Evolutionary conservation across 192 early-diverging fungal species (phyloP), one percentile per base, ranked within the genome.

Genomic region (Rhizophagus clarus): DNA sequence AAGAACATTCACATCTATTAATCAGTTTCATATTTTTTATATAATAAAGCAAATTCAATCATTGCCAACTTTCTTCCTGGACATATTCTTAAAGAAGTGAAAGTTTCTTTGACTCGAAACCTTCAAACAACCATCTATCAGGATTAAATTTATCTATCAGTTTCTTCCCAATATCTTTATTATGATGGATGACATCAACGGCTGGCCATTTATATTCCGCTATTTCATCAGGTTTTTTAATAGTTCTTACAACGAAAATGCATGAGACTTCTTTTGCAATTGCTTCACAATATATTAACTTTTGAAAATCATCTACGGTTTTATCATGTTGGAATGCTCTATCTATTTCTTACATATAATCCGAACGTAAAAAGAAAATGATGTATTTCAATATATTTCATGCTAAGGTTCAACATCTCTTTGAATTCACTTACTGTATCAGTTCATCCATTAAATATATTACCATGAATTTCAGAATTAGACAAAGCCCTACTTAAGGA

Each of bases 261-360:
- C 73, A 3, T 9, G 14, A 12, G 14, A 61, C 49, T 34, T 75
- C 73, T 8, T 61, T 61, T 11, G 61, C 61, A 26, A 75, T 56
- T 61, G 73, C 73, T 2, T 75, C 73, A 61, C 26, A 32, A 32
- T 75, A 75, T 10, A 60, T 56, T n/a, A 75, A 61, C 61, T 75
- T 75, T 61, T 22, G 14, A 12, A 75, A 32, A 22, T 51, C 45
- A 3, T 75, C 56, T 12, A 61, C 56, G 22, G 26, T 2, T 31
- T 20, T 9, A 29, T 75, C 51, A 20, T 26, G 28, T 20, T 15
- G 32, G 17, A 75, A n/a, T 8, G 61, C 28, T 17, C 20, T 22
- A 31, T 61, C 28, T 2, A 75, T 32, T 75, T 75, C 73, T 20
- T 10, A 10, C 14, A 24, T 9, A 3, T 45, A 42, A 73, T 17